Evolutionary conservation across 345 rosid species (phyloP), one percentile per base, ranked within the genome.

Genomic region (Leavenworthia alabamica): DNA sequence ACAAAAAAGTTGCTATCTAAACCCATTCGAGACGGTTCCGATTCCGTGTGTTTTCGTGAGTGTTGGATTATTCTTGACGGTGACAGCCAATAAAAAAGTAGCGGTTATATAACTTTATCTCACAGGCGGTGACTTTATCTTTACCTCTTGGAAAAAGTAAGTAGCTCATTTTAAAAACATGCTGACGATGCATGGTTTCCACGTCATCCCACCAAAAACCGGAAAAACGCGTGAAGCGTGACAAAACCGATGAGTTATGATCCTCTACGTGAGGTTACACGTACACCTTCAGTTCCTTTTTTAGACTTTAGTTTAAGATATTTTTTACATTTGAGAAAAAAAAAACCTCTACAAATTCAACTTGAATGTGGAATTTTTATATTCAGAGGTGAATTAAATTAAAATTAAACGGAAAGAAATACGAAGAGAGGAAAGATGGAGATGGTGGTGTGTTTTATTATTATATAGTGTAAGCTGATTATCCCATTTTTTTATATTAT

Each of bases 141-240:
- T 19, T 47, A 20, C 2, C 67, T 50, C 19, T 23, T 11, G 42
- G 48, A 64, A 37, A 37, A 79, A 67, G 64, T 40, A 41, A 63
- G 48, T 53, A 50, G 64, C 9, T 64, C 67, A 60, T 60, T 67
- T 68, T 26, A 49, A 58, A 58, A 64, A 36, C 55, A 56, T 26
- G 65, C 54, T 32, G 81, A 75, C 79, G 86, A 77, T 78, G 80
- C 75, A 78, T 41, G 66, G 29, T 56, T 44, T 62, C 86, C 89
- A 82, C 84, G 84, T 86, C 85, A 80, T 66, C 75, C 60, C 42
- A 71, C 75, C 74, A 37, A 49, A 65, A 40, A 58, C 78, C 75
- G 67, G 57, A 68, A 39, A 71, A 76, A 76, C 74, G 85, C 79
- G 77, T 49, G 57, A 68, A 39, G 85, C 81, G 79, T 77, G 86